Percentiles rank a stretch among this genome's conserved stretches.
These are phyloP conservation scores for Allomyces macrogynus DNA, from an alignment of 192 early-diverging fungal genomes.

Conservation along the genomic window DNA sequence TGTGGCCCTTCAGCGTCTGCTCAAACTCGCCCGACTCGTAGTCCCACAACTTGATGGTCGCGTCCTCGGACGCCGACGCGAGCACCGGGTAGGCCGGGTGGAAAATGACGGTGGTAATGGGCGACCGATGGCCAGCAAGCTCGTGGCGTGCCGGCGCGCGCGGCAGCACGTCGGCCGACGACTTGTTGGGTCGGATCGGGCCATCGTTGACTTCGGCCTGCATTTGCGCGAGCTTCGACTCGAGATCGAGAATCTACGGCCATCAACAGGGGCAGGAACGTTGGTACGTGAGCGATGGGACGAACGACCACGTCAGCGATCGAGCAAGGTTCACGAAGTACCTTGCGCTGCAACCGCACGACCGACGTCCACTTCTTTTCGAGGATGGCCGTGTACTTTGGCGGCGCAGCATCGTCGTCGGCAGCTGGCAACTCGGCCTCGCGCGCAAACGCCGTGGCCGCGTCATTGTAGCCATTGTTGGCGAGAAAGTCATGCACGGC, in stretches of 20 bases:
- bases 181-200: too few species aligned
- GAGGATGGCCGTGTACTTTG: constrained; percentile 7
- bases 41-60: constrained; percentile 85
- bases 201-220: constrained; percentile 34
- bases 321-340: too few species aligned
- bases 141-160: background rate
- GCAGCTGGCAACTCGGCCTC: too few species aligned
- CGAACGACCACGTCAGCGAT: too few species aligned
- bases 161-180: background rate
- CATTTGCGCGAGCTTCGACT: constrained; percentile 55
- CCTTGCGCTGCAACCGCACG: constrained; percentile 72
- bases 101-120: constrained; percentile 62
- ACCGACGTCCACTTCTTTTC: constrained; percentile 95
- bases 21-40: constrained; percentile 84
- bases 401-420: too few species aligned
- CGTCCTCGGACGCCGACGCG: constrained; percentile 76
- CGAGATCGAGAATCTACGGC: constrained; percentile 61
- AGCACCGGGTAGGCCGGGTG: constrained; percentile 68
- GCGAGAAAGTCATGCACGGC: too few species aligned
- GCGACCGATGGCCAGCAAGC: constrained; percentile 43
- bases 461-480: too few species aligned
- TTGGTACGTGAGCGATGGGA: too few species aligned
- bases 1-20: constrained; percentile 82
- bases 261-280: too few species aligned
- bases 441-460: too few species aligned